A percentile compares a stretch with the other conserved stretches of the same genome.
These are phyloP conservation scores for Hyaloscypha bicolor DNA, from an alignment of 495 filamentous ascomycete species.

Conservation along the genomic window DNA sequence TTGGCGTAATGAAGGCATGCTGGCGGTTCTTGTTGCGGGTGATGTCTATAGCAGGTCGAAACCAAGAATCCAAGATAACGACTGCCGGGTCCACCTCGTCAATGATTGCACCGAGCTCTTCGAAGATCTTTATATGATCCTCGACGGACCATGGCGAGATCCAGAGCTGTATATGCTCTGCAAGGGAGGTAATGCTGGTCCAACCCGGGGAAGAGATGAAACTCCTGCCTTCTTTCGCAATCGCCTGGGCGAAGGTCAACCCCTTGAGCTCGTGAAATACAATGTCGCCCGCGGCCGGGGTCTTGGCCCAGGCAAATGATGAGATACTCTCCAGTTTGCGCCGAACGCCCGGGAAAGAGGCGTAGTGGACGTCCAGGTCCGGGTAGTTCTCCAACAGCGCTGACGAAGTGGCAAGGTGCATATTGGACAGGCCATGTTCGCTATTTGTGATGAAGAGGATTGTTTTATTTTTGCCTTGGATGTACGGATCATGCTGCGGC, in stretches of 20 bases:
- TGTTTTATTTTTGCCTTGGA: constrained; percentile 11
- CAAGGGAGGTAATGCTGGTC: constrained; percentile 5
- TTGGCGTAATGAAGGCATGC: constrained; percentile 41
- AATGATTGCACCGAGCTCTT: constrained; percentile 42
- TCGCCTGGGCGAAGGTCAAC: not conserved
- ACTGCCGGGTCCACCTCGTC: constrained; percentile 42
- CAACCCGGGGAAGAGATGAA: constrained; percentile 15
- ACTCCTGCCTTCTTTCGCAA: constrained; percentile 3
- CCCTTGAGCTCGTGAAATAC: constrained; percentile 7
- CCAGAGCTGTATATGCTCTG: constrained; percentile 21
- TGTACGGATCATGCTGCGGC: not conserved
- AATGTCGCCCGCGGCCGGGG: not conserved
- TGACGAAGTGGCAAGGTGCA: constrained; percentile 31
- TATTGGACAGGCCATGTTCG: constrained; percentile 33
- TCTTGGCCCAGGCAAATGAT: not conserved
- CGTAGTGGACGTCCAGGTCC: constrained; percentile 31
- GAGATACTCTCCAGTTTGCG: constrained; percentile 25
- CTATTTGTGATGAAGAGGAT: constrained; percentile 32
- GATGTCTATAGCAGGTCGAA: constrained; percentile 49
- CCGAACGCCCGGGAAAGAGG: constrained; percentile 26
- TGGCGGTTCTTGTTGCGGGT: constrained; percentile 33
- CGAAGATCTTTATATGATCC: constrained; percentile 44
- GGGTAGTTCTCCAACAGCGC: constrained; percentile 31
- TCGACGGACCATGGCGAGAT: constrained; percentile 43
- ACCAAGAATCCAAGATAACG: constrained; percentile 48